These are phyloP conservation scores for Theileria parva DNA, from an alignment of 169 alveolate species.

Conservation along the genomic window DNA sequence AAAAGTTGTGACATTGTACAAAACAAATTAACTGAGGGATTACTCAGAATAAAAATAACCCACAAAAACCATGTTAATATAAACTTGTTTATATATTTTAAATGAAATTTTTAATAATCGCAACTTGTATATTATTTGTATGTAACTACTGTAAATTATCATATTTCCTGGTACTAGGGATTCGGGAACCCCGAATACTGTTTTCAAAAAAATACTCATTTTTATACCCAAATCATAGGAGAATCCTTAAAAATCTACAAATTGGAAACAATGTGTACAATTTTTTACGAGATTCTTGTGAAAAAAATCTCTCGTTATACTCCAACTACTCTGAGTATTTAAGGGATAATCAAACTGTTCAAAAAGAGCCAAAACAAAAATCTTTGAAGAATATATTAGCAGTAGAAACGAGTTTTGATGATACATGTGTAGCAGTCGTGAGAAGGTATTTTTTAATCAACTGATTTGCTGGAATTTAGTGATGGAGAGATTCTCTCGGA, in stretches of 20 bases:
- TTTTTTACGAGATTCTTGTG: background rate
- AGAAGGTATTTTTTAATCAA: constrained; percentile 30
- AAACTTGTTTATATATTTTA: background rate
- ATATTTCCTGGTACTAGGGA: background rate
- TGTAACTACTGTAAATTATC: background rate
- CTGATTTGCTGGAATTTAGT: constrained; percentile 10
- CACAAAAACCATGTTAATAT: background rate
- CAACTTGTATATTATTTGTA: constrained; percentile 6
- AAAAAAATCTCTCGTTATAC: background rate
- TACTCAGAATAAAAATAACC: constrained; percentile 21
- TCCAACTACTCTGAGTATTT: constrained; percentile 22
- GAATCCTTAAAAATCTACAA: background rate
- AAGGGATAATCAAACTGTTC: background rate
- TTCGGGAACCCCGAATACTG: background rate
- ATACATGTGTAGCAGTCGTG: constrained; percentile 61
- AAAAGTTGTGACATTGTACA: constrained; percentile 16
- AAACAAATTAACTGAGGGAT: constrained; percentile 8
- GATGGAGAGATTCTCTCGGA: constrained; percentile 65
- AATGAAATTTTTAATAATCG: constrained; percentile 3
- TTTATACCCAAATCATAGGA: background rate
- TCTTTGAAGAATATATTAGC: constrained; percentile 49
- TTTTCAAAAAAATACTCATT: background rate
- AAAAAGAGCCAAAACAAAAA: background rate
- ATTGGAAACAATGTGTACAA: background rate
- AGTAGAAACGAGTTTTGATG: constrained; percentile 69